Evolutionary conservation across 305 asterid species (phyloP).

Genomic region (Salvia sclarea): DNA sequence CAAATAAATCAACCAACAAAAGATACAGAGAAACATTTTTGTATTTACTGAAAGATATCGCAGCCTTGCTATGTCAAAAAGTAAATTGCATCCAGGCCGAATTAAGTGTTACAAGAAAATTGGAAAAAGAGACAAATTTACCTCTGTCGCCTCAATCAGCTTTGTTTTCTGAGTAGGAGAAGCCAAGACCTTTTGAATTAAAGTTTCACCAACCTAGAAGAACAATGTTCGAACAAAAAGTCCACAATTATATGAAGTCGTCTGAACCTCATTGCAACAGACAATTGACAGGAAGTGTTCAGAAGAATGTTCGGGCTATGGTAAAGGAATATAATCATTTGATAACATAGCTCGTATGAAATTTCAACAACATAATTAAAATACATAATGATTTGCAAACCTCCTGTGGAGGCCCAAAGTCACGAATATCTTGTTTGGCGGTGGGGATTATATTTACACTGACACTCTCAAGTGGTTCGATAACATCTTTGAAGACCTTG

Average conservation of each 20-base stretch:
- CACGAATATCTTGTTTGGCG: constrained; percentile 77
- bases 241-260: not conserved
- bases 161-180: constrained; percentile 83
- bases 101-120: not conserved
- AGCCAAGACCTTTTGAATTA: constrained; percentile 69
- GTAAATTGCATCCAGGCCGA: too few species aligned
- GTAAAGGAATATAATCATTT: not conserved
- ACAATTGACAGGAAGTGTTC: constrained; percentile 1
- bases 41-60: too few species aligned
- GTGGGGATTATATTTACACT: constrained; percentile 81
- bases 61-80: too few species aligned
- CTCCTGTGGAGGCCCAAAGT: constrained; percentile 83
- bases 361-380: constrained; percentile 11
- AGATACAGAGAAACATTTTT: too few species aligned
- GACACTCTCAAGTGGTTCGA: constrained; percentile 91
- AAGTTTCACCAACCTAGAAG: constrained; percentile 76
- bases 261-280: not conserved
- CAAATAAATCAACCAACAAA: too few species aligned
- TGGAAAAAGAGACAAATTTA: constrained; percentile 5
- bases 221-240: not conserved
- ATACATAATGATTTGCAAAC: constrained; percentile 39
- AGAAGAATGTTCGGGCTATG: not conserved
- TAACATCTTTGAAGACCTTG: constrained; percentile 94
- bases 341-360: not conserved
- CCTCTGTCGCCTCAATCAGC: constrained; percentile 83